A percentile compares a stretch with the other conserved stretches of the same genome.
Evolutionary conservation across 2,329 filamentous ascomycete genomes (phyloP).

Genomic region (Tolypocladium album): DNA sequence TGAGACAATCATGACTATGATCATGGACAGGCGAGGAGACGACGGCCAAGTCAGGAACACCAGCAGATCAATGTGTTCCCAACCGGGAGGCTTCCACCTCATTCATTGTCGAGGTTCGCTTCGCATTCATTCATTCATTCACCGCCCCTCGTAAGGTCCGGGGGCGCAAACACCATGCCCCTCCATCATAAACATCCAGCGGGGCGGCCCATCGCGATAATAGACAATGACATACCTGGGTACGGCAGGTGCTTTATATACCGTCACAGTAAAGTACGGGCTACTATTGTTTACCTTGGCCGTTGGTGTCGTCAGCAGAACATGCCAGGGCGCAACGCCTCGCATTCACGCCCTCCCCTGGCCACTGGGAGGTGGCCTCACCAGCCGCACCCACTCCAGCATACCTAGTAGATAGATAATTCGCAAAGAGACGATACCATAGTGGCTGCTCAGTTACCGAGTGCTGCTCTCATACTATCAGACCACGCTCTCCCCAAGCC

Average conservation of each 20-base stretch:
- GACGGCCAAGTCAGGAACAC: not conserved
- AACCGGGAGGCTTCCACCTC: too few relatives aligned
- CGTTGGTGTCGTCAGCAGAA: not conserved
- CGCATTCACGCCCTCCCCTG: not conserved
- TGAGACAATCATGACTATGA: not conserved
- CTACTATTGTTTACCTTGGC: not conserved
- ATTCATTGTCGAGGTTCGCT: not conserved
- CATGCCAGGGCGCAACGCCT: not conserved
- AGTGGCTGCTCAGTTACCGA: not conserved
- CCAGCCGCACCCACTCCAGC: not conserved
- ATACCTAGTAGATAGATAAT: too few relatives aligned
- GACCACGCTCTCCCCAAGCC: constrained; percentile 6
- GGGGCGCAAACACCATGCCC: too few relatives aligned
- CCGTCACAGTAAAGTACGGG: not conserved
- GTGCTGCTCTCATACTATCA: not conserved
- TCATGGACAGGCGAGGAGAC: not conserved
- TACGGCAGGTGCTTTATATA: not conserved
- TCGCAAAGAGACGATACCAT: not conserved
- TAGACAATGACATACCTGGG: not conserved
- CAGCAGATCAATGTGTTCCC: not conserved
- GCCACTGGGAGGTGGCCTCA: not conserved
- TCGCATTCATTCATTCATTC: not conserved
- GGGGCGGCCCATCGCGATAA: not conserved
- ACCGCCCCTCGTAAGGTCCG: not conserved
- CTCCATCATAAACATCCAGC: not conserved